phyloP scores from a whole-genome alignment of 2,329 filamentous ascomycete species.

The Exophiala calicioides region DNA sequence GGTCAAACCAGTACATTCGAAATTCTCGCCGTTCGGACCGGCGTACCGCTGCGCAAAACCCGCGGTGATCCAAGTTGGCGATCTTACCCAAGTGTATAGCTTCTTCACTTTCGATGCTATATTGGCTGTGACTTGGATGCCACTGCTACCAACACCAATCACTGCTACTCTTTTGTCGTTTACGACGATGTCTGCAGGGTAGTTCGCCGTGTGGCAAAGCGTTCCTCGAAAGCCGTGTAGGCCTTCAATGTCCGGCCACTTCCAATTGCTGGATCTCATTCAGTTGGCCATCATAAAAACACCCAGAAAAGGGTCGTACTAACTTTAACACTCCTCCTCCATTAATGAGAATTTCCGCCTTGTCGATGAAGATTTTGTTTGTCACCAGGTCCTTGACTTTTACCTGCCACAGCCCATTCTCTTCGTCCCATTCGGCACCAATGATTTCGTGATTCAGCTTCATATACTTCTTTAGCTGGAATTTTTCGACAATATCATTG shows the following conservation, averaged over 20 bases:
- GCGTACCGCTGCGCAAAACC: constrained; percentile 30
- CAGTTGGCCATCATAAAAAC: no score
- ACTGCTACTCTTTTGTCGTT: constrained; percentile 32
- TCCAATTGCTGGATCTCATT: constrained; percentile 35
- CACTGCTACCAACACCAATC: constrained; percentile 33
- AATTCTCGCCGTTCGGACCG: constrained; percentile 30
- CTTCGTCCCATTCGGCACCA: constrained; percentile 35
- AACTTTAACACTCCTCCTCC: constrained; percentile 44
- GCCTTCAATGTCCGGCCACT: constrained; percentile 42
- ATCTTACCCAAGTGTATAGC: constrained; percentile 36
- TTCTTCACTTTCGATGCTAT: constrained; percentile 40
- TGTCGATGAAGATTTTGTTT: constrained; percentile 30
- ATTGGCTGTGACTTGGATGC: constrained; percentile 37
- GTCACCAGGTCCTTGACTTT: constrained; percentile 28
- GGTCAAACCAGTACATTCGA: no score
- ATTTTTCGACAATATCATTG: constrained; percentile 27
- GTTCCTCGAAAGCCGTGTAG: constrained; percentile 39
- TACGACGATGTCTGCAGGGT: constrained; percentile 35
- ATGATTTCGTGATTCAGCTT: constrained; percentile 33
- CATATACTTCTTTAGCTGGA: constrained; percentile 33
- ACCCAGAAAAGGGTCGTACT: no score
- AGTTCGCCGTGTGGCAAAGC: constrained; percentile 38
- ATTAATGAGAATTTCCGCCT: constrained; percentile 34
- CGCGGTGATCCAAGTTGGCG: constrained; percentile 35
- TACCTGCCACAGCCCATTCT: constrained; percentile 34